phyloP scores from a whole-genome alignment of 2,329 filamentous ascomycete species.

The Nothopassalora personata region DNA sequence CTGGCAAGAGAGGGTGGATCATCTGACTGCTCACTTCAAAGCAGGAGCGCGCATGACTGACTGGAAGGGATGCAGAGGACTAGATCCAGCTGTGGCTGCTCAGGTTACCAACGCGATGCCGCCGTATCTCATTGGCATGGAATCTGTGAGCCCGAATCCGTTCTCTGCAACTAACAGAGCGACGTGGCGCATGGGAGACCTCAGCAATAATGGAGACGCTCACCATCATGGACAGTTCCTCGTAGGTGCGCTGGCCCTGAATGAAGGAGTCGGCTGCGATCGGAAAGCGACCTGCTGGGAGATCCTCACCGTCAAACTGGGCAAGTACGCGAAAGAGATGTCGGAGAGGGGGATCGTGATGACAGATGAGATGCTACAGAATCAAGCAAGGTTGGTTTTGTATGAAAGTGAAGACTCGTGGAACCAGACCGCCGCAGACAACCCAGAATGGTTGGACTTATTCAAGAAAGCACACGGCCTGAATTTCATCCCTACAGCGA shows the following conservation, averaged over 20 bases:
- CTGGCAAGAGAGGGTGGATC: conserved; percentile 50
- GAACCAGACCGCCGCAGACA: conserved; percentile 39
- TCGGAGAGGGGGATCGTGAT: conserved; percentile 36
- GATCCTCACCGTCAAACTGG: conserved; percentile 44
- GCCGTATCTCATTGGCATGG: conserved; percentile 47
- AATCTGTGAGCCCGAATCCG: conserved; percentile 42
- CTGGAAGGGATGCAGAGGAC: conserved; percentile 52
- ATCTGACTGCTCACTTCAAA: conserved; percentile 52
- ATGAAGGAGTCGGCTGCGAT: conserved; percentile 1
- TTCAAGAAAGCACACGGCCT: conserved; percentile 48
- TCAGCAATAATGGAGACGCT: conserved; percentile 1
- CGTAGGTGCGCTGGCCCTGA: not conserved
- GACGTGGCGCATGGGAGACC: conserved; percentile 15
- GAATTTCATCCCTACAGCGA: conserved; percentile 29
- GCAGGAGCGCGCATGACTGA: conserved; percentile 49
- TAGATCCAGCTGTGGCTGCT: conserved; percentile 44
- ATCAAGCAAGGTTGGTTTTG: conserved; percentile 43
- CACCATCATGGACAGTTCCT: not conserved
- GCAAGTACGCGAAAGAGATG: conserved; percentile 40
- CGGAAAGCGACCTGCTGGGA: conserved; percentile 44
- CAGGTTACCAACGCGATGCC: conserved; percentile 50
- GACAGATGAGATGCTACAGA: conserved; percentile 48
- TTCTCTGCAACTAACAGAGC: conserved; percentile 40
- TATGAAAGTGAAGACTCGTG: conserved; percentile 47
- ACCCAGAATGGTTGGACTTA: conserved; percentile 43